Conservation (phyloP, 2,329 filamentous ascomycete genomes). For the Fusarium penzigii region DNA sequence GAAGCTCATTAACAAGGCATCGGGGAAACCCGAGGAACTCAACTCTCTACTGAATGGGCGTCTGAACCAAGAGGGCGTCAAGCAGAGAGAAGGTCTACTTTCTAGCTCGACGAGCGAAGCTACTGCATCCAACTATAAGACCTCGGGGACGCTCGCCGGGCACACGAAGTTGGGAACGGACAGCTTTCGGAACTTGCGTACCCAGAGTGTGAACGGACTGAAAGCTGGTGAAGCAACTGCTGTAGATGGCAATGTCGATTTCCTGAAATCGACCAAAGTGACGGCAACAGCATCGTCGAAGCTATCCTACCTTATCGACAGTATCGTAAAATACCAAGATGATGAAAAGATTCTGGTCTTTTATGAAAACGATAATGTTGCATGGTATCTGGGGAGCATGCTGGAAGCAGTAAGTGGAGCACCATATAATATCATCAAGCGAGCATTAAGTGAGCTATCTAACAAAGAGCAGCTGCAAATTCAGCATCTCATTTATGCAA, state of each 20-base stretch:
- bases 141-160: slow-evolving; percentile 37
- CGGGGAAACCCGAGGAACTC: slow-evolving; percentile 45
- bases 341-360: slow-evolving; percentile 89
- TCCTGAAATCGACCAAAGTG: slow-evolving; percentile 61
- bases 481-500: slow-evolving; percentile 67
- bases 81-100: slow-evolving; percentile 38
- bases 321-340: slow-evolving; percentile 66
- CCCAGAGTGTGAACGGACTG: slow-evolving; percentile 29
- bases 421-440: not conserved
- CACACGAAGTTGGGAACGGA: slow-evolving; percentile 46
- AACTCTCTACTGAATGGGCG: slow-evolving; percentile 51
- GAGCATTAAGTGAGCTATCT: not conserved
- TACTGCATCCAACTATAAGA: slow-evolving; percentile 9
- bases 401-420: slow-evolving; percentile 64
- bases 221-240: slow-evolving; percentile 24
- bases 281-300: slow-evolving; percentile 86
- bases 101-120: slow-evolving; percentile 4
- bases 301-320: slow-evolving; percentile 79
- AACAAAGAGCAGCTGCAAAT: slow-evolving; percentile 49
- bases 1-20: slow-evolving; percentile 49
- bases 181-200: slow-evolving; percentile 35
- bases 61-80: slow-evolving; percentile 41
- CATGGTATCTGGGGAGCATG: slow-evolving; percentile 81
- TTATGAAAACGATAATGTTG: slow-evolving; percentile 85
- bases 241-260: slow-evolving; percentile 34